Base-by-base conservation (phyloP, 78 protist genomes). In the Dictyostelium firmibasis region DNA sequence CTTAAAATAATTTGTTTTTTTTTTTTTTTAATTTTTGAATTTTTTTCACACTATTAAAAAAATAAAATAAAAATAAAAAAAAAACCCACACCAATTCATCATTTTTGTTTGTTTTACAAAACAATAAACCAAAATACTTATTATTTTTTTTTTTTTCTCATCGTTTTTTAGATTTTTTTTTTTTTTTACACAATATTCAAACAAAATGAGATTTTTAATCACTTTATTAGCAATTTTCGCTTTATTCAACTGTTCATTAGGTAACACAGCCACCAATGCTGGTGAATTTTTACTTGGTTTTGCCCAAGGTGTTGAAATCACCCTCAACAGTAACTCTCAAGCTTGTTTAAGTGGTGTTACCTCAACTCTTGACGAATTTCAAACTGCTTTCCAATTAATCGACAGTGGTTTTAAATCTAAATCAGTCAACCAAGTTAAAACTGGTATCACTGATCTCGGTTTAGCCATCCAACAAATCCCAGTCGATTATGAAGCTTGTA, bases 401-500 rank as follows among this genome's bases (percentile, higher is more conserved):
- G 81, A 57, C 9, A 4, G n/a, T 20, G 94, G 94, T 89, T 69
- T 89, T 72, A 62, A 89, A 82, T 13, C 16, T 7, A 82, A 82
- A 82, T 82, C 86, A 29, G 18, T 57, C 13, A 2, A 5, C 9
- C 43, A 35, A 50, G 86, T 67, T 27, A 67, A 29, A 27, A 67
- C 20, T 3, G 86, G 86, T 82, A 82, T 82, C 50, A 33, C 64
- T 57, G 86, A 82, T 57, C 67, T 84, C 18, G 89, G 89, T 84
- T 14, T 84, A 25, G 89, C 81, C 72, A 18, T 84, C 20, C 60
- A 84, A 84, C 25, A 62, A 67, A 36, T 89, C 87, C 94, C 94
- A 78, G 29, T 9, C 11, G 64, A 47, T 67, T 70, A 79, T 50
- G 62, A 38, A 31, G 10, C 38, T 33, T 89, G 94, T 81, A 87